phyloP scores from a whole-genome alignment of 257 asterid genomes.

The Fraxinus americana region DNA sequence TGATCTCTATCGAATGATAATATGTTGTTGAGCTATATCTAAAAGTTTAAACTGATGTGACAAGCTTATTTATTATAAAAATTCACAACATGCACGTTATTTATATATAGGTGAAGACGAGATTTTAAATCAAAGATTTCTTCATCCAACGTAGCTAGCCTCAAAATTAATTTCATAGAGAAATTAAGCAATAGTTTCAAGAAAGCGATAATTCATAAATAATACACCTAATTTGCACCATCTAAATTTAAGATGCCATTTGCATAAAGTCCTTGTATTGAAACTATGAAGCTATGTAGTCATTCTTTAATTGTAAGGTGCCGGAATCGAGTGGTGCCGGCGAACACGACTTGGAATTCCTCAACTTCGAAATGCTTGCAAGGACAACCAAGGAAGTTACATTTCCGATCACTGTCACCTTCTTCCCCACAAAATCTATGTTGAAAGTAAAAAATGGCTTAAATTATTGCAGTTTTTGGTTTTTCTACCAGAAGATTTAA shows the following conservation, averaged over 20 bases:
- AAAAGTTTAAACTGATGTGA: too few relatives aligned
- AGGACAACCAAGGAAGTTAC: constrained; percentile 65
- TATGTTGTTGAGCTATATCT: too few relatives aligned
- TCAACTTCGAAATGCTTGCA: constrained; percentile 79
- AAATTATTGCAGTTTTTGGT: neutral
- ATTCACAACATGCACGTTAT: too few relatives aligned
- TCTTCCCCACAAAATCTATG: constrained; percentile 77
- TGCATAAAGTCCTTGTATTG: too few relatives aligned
- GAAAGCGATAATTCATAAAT: neutral
- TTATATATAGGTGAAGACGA: too few relatives aligned
- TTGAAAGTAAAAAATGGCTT: constrained; percentile 40
- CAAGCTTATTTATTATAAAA: too few relatives aligned
- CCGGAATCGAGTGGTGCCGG: constrained; percentile 30
- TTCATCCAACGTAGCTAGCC: neutral
- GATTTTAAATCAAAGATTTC: too few relatives aligned
- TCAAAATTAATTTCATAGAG: neutral
- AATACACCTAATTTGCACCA: neutral
- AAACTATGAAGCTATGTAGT: constrained; percentile 9
- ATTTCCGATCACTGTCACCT: constrained; percentile 71
- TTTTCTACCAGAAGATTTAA: neutral
- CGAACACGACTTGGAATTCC: constrained; percentile 70
- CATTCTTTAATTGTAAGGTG: constrained; percentile 22
- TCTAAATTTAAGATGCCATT: too few relatives aligned
- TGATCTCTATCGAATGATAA: too few relatives aligned
- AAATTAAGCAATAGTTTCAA: neutral